Base-by-base conservation (phyloP, 495 filamentous ascomycete genomes). In the Pseudevernia furfuracea region DNA sequence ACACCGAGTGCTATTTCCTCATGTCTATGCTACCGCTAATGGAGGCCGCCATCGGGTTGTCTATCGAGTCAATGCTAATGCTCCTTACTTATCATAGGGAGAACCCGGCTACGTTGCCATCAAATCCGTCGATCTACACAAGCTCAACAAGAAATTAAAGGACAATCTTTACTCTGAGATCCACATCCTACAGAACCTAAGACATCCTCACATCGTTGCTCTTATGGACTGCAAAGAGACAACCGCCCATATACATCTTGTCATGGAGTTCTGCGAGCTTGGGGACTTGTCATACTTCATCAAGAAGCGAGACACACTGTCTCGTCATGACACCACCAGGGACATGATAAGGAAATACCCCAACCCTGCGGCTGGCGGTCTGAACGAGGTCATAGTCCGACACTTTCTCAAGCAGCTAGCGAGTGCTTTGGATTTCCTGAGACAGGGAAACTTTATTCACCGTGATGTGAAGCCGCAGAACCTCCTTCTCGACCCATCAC, bases 381-480 rank as follows among this genome's bases (percentile, higher is more conserved):
- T 98, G 38, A 89, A 97, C 72, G 94, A 98, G 73, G 94, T 97
- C 9, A 81, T 97, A 64, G 90, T 89, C 43, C 87, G 94, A 36
- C 94, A 98, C 79, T 98, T 98, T 71, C 78, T 96, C 56, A 95
- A 97, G 77, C 94, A 98, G 73, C 86, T 97, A 49, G 85, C 92
- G 12, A 96, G 92, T 73, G 93, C 94, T 23, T 81, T 98, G 58
- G 82, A 92, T 72, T 98, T 96, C 73, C 78, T 98, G 58, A 84
- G 92, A 30, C 82, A 86, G 61, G 84, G 85, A 69, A 89, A 96
- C 68, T 88, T 92, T 66, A 91, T 98, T 28, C 94, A 98, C 75
- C 91, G 94, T 46, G 94, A 98, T 70, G 90, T 98, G 70, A 98
- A 98, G 73, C 94, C 94, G 15, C 94, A 98, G 71, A 98, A 98